These are phyloP conservation scores for Pseudopyricularia javanii DNA, from an alignment of 2,329 filamentous ascomycete genomes.

Conservation along the genomic window DNA sequence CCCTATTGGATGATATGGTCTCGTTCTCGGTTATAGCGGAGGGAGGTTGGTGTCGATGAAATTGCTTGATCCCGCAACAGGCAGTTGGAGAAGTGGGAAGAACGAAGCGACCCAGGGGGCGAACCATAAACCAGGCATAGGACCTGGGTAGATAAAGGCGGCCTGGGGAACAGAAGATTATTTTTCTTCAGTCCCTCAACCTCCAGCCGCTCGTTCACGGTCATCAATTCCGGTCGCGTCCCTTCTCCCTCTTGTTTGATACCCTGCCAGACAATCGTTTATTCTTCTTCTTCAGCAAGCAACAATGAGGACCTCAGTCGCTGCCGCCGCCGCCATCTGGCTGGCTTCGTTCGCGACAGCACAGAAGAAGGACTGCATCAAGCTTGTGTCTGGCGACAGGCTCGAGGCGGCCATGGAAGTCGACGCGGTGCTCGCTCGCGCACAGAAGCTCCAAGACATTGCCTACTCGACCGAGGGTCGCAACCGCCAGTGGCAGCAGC, in stretches of 20 bases:
- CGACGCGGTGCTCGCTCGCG: background rate
- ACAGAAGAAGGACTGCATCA: slow-evolving; percentile 1
- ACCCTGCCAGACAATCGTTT: too few relatives aligned
- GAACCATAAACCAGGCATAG: too few relatives aligned
- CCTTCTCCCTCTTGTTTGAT: background rate
- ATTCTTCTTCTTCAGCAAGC: too few relatives aligned
- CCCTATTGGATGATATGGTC: background rate
- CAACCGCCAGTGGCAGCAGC: slow-evolving; percentile 1
- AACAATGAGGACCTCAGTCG: background rate
- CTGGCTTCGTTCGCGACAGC: background rate
- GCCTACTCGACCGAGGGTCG: slow-evolving; percentile 2
- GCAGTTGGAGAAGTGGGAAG: background rate
- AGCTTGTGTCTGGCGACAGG: background rate
- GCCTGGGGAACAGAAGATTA: too few relatives aligned
- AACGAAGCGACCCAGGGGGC: background rate
- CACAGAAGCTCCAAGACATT: background rate
- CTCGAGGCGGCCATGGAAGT: background rate
- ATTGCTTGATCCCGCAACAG: too few relatives aligned
- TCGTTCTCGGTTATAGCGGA: background rate
- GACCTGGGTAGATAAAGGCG: too few relatives aligned
- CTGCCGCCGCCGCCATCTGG: background rate
- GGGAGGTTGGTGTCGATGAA: too few relatives aligned
- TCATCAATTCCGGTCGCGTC: background rate
- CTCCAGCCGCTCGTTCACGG: background rate
- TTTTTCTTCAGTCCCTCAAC: background rate